Conservation (phyloP, 495 filamentous ascomycete genomes). For the Penicillium chermesinum region DNA sequence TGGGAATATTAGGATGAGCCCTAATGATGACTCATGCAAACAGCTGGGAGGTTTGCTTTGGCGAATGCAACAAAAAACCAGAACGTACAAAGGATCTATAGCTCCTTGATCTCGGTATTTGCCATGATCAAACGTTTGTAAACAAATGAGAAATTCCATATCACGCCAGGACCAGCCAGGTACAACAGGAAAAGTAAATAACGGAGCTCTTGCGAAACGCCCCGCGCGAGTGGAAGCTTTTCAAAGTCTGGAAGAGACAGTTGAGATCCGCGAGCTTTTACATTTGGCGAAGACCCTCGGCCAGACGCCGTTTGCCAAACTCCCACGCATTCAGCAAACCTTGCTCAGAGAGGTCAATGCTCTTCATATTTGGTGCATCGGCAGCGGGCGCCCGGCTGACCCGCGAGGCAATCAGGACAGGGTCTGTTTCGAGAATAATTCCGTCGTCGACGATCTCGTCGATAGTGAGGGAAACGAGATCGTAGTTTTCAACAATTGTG, state of each 20-base stretch:
- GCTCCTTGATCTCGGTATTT: constrained; percentile 13
- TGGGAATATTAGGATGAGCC: constrained; percentile 12
- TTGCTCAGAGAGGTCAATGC: constrained; percentile 93
- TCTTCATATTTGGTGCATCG: constrained; percentile 81
- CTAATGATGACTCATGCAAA: constrained; percentile 1
- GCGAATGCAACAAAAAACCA: constrained; percentile 11
- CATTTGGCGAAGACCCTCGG: constrained; percentile 83
- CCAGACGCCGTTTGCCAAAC: constrained; percentile 87
- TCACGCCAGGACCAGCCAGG: constrained; percentile 44
- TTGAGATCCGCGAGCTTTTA: no score
- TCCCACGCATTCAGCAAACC: constrained; percentile 93
- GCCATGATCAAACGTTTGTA: constrained; percentile 13
- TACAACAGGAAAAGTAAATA: constrained; percentile 21
- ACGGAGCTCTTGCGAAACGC: constrained; percentile 18
- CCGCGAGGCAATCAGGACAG: constrained; percentile 80
- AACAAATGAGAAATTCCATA: constrained; percentile 23
- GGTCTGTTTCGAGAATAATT: constrained; percentile 94
- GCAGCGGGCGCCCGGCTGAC: constrained; percentile 90
- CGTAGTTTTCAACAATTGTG: constrained; percentile 97
- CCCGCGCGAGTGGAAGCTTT: constrained; percentile 5
- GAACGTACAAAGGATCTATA: constrained; percentile 26
- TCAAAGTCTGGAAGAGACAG: no score
- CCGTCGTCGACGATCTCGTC: constrained; percentile 97
- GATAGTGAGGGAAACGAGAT: constrained; percentile 81
- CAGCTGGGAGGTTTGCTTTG: constrained; percentile 11